These are phyloP conservation scores for Ogataea glucozyma DNA, from an alignment of 805 yeast genomes.

Conservation along the genomic window DNA sequence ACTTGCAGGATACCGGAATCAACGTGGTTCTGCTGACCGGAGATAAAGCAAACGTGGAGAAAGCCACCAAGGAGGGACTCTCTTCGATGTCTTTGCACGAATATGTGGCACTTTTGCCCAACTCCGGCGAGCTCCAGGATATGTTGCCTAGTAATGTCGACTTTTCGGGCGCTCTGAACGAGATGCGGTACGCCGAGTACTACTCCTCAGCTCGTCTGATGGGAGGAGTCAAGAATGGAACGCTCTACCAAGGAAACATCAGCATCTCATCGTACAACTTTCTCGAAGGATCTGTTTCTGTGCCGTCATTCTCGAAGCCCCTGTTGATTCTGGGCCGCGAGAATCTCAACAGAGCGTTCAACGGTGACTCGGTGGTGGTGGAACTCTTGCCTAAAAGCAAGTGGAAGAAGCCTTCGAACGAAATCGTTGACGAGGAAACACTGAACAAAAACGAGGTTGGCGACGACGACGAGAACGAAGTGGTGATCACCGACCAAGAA, in stretches of 20 bases:
- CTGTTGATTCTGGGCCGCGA: conserved; percentile 79
- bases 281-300: conserved; percentile 79
- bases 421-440: conserved; percentile 73
- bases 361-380: conserved; percentile 88
- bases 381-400: conserved; percentile 81
- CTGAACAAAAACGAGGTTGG: conserved; percentile 61
- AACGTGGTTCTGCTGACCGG: conserved; percentile 67
- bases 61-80: conserved; percentile 56
- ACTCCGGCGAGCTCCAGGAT: conserved; percentile 74
- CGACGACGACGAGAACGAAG: conserved; percentile 48
- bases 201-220: conserved; percentile 77
- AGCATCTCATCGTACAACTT: conserved; percentile 83
- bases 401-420: conserved; percentile 85
- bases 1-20: conserved; percentile 50
- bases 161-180: conserved; percentile 42
- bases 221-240: conserved; percentile 89
- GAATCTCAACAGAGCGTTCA: conserved; percentile 85
- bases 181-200: conserved; percentile 71
- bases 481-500: conserved; percentile 64
- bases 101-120: conserved; percentile 71
- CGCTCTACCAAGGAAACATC: conserved; percentile 82
- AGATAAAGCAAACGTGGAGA: conserved; percentile 64
- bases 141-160: conserved; percentile 60
- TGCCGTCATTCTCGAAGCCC: conserved; percentile 76
- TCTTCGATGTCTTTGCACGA: conserved; percentile 58